Conservation (phyloP, 768 basidiomycete genomes). For the Podaxis mareebaensis region DNA sequence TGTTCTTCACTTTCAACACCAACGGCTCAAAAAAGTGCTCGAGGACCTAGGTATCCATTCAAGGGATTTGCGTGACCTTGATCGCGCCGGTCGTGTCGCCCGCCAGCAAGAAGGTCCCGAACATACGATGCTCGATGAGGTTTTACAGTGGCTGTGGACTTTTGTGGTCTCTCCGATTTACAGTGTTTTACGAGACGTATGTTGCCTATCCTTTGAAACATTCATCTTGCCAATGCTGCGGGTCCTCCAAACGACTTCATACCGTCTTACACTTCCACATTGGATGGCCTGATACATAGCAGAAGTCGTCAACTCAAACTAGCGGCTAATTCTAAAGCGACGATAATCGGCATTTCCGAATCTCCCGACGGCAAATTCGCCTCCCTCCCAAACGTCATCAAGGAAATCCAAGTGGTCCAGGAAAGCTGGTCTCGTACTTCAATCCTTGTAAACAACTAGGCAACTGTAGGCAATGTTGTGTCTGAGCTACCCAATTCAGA, state of each 20-base stretch:
- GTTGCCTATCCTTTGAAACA: not conserved
- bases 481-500: conserved; percentile 9
- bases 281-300: conserved; percentile 15
- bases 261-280: conserved; percentile 21
- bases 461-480: conserved; percentile 15
- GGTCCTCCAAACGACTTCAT: conserved; percentile 17
- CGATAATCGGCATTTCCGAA: conserved; percentile 11
- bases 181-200: conserved; percentile 13
- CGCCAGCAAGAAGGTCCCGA: not conserved
- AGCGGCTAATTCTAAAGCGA: not conserved
- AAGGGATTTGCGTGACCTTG: conserved; percentile 1
- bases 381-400: conserved; percentile 17
- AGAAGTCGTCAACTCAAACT: not conserved
- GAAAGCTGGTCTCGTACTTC: not conserved
- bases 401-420: conserved; percentile 19
- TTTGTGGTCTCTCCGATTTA: conserved; percentile 18
- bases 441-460: conserved; percentile 14
- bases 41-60: conserved; percentile 16
- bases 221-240: conserved; percentile 13
- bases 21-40: conserved; percentile 14
- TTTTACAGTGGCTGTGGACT: conserved; percentile 20
- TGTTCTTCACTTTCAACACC: conserved; percentile 9
- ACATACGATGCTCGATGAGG: conserved; percentile 12
- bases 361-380: not conserved
- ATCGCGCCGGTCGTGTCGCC: conserved; percentile 13